Evolutionary conservation across 169 alveolate genomes (phyloP).

Genomic region (Plasmodium inui): DNA sequence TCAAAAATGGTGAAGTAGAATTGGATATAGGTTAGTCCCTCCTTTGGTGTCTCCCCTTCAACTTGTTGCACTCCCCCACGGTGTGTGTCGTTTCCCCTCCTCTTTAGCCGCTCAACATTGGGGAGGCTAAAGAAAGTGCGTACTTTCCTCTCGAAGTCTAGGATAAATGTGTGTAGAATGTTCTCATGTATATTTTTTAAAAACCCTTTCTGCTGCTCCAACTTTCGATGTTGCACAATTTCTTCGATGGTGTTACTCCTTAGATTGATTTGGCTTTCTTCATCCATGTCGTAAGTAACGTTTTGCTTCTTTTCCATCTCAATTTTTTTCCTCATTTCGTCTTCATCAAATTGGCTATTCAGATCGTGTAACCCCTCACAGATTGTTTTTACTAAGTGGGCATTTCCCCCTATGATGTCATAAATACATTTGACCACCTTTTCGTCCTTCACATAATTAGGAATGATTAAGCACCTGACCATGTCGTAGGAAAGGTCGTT

Average conservation of each 20-base stretch:
- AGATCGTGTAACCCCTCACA: conserved; percentile 31
- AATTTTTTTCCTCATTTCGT: conserved; percentile 15
- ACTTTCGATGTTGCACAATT: conserved; percentile 16
- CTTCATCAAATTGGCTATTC: conserved; percentile 11
- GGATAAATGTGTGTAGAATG: conserved; percentile 28
- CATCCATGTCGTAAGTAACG: conserved; percentile 62
- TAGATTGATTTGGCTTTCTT: not conserved
- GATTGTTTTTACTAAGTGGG: conserved; percentile 7
- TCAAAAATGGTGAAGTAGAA: conserved; percentile 59
- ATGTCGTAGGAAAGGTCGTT: conserved; percentile 45
- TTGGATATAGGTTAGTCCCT: conserved; percentile 21
- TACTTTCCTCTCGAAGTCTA: conserved; percentile 34
- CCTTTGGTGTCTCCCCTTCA: not conserved
- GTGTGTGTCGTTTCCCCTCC: not conserved
- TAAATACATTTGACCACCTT: conserved; percentile 32
- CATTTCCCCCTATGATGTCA: conserved; percentile 38
- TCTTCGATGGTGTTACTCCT: conserved; percentile 22
- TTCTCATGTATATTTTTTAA: conserved; percentile 53
- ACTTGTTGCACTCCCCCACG: not conserved
- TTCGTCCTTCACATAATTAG: conserved; percentile 19
- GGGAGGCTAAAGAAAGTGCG: conserved; percentile 32
- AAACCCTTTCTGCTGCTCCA: conserved; percentile 29
- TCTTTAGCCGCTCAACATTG: conserved; percentile 15
- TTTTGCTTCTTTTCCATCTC: conserved; percentile 35
- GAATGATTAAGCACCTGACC: conserved; percentile 30